phyloP scores from a whole-genome alignment of 768 basidiomycete genomes.

The Phlebiopsis flavidoalba region DNA sequence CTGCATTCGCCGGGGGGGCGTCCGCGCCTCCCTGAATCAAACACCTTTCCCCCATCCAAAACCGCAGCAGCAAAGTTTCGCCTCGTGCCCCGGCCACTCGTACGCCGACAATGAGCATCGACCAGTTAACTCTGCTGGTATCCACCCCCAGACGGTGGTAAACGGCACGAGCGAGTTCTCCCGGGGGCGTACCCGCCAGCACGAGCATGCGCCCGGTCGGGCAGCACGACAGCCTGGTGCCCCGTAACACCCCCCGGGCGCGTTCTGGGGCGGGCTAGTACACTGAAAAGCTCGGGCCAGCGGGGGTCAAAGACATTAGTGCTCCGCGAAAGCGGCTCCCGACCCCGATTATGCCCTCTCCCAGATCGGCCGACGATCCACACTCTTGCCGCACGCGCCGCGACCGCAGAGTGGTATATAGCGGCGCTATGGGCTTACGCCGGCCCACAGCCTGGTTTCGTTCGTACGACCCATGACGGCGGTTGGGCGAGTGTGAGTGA shows the following conservation, averaged over 20 bases:
- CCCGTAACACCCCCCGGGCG: conserved; percentile 69
- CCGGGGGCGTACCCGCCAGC: conserved; percentile 65
- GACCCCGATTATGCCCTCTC: conserved; percentile 82
- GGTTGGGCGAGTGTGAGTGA: conserved; percentile 43
- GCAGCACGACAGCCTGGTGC: conserved; percentile 64
- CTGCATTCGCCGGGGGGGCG: conserved; percentile 39
- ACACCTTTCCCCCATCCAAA: conserved; percentile 45
- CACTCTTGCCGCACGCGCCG: conserved; percentile 44
- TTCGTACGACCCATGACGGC: conserved; percentile 46
- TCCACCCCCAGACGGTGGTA: conserved; percentile 60
- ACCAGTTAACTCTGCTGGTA: conserved; percentile 52
- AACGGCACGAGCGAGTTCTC: conserved; percentile 46
- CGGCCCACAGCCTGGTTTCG: conserved; percentile 50
- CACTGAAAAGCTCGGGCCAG: conserved; percentile 44
- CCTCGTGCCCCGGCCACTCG: conserved; percentile 48
- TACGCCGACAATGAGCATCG: conserved; percentile 32
- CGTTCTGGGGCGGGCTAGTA: conserved; percentile 47
- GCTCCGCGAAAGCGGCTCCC: conserved; percentile 50
- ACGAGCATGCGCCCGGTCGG: conserved; percentile 66
- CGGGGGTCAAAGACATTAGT: conserved; percentile 60
- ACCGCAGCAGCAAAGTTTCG: conserved; percentile 55
- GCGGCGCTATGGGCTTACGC: conserved; percentile 70
- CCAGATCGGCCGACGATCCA: conserved; percentile 80
- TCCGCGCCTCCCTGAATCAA: conserved; percentile 80
- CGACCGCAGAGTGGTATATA: conserved; percentile 66